A percentile compares a stretch with the other conserved stretches of the same genome.
These are phyloP conservation scores for Rubia balearica DNA, from an alignment of 305 asterid species.

Conservation along the genomic window DNA sequence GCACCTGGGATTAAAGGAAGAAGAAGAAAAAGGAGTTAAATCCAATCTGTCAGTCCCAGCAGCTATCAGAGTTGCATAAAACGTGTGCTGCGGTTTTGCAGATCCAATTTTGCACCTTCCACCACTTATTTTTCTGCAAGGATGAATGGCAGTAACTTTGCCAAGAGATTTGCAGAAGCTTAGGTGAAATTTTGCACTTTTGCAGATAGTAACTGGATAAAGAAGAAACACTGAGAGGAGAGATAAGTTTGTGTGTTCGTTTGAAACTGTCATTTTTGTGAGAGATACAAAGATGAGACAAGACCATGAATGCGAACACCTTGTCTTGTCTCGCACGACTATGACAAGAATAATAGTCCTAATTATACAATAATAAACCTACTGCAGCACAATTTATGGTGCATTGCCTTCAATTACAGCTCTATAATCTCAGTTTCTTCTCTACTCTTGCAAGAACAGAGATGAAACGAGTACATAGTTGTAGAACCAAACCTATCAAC, in stretches of 20 bases:
- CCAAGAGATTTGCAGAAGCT: neutral
- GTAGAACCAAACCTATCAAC: neutral
- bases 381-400: neutral
- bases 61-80: neutral
- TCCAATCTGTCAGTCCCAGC: neutral
- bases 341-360: neutral
- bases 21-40: neutral
- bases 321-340: neutral
- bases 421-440: neutral
- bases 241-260: neutral
- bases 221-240: neutral
- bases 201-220: neutral
- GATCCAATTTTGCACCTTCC: constrained; percentile 1
- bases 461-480: neutral
- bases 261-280: neutral
- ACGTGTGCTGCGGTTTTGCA: neutral
- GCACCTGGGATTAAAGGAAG: neutral
- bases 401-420: neutral
- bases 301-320: neutral
- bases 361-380: neutral
- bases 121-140: constrained; percentile 1
- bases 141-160: neutral
- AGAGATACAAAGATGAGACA: neutral
- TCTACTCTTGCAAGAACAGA: neutral
- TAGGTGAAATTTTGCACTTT: constrained; percentile 5